phyloP scores from a whole-genome alignment of 495 filamentous ascomycete genomes.

The Tirmania nivea region DNA sequence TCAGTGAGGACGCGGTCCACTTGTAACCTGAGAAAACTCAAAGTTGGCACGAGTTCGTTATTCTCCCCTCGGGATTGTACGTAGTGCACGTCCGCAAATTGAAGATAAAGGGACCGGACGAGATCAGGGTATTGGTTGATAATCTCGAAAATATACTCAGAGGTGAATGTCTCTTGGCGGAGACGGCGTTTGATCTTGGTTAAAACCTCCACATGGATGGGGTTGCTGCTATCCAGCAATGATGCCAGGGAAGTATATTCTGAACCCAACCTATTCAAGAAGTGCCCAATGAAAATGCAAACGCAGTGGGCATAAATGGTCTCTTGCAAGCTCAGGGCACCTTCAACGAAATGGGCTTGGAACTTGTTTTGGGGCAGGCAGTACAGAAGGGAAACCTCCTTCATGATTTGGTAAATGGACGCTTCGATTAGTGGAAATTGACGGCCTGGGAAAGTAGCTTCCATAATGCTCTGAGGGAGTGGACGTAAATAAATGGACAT shows the following conservation, averaged over 20 bases:
- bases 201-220: constrained; percentile 68
- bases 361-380: constrained; percentile 95
- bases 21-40: constrained; percentile 52
- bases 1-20: constrained; percentile 60
- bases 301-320: constrained; percentile 92
- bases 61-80: constrained; percentile 56
- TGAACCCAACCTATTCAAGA: constrained; percentile 73
- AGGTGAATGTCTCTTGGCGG: constrained; percentile 88
- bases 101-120: constrained; percentile 69
- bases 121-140: constrained; percentile 79
- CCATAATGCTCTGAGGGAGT: constrained; percentile 29
- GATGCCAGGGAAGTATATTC: constrained; percentile 74
- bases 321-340: constrained; percentile 79
- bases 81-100: constrained; percentile 81
- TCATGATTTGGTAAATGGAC: constrained; percentile 96
- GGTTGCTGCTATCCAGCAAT: constrained; percentile 61
- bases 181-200: constrained; percentile 91
- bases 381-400: constrained; percentile 90
- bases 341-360: constrained; percentile 70
- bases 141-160: constrained; percentile 93
- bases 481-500: constrained; percentile 86
- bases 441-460: constrained; percentile 20
- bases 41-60: constrained; percentile 60
- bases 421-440: constrained; percentile 64
- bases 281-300: constrained; percentile 93